Evolutionary conservation across 164 flowering plant genomes (phyloP), one percentile per base, ranked within the genome.

Genomic region (Paratinospora sagittata): DNA sequence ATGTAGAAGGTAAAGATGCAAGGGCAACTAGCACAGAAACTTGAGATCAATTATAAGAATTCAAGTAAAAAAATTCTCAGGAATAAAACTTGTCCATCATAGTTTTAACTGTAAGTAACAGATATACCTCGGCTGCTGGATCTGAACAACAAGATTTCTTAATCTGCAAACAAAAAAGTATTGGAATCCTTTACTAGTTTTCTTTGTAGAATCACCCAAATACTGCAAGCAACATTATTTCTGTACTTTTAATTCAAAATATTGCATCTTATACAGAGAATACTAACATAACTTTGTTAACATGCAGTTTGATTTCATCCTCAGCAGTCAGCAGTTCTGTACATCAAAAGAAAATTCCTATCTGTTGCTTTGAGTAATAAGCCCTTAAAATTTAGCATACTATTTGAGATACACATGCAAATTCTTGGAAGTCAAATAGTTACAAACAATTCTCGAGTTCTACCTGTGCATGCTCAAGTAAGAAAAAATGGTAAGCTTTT

Each of bases 1-100:
- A 68, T 82, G 88, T 62, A 90, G 78, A 74, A 92, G 86, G 80
- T 89, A 90, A 72, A 90, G 80, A 75, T 81, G 80, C 49, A 90
- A 76, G 47, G 92, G 89, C 61, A 90, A 78, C 98, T 92, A 73
- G 57, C 67, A 71, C 65, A 60, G 70, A 77, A 73, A 71, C 9
- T 49, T 68, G 19, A 57, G 68, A 27, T 47, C 33, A 77, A 45
- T 49, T 49, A 49, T 17, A 49, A 49, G 16, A 12, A n/a, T n/a
- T n/a, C n/a, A n/a, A n/a, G n/a, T n/a, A n/a, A n/a, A n/a, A n/a
- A n/a, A n/a, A 3, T 36, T 36, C 39, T 36, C 16, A 49, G 1
- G 17, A 17, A 49, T 49, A 13, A 13, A 49, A 49, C 57, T 49
- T 49, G 16, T 49, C 16, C 19, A 14, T 13, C n/a, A n/a, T 49